A percentile compares a stretch with the other conserved stretches of the same genome.
phyloP scores from a whole-genome alignment of 768 basidiomycete species.

The Ephemerocybe angulata region DNA sequence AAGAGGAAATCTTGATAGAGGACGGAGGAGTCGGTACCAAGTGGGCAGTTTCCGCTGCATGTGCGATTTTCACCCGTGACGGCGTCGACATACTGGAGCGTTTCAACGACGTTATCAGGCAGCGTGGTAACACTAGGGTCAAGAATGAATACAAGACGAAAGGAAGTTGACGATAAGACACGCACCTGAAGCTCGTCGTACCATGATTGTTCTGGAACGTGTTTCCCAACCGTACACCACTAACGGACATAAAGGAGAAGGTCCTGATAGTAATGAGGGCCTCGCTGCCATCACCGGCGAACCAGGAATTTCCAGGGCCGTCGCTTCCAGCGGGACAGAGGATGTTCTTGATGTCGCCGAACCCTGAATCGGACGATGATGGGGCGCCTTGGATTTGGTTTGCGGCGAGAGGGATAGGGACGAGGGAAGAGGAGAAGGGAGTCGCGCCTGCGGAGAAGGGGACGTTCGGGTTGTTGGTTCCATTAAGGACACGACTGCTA shows the following conservation, averaged over 20 bases:
- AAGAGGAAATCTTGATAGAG: conserved; percentile 96
- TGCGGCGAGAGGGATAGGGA: conserved; percentile 59
- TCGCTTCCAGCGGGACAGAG: conserved; percentile 86
- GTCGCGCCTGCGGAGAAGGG: conserved; percentile 80
- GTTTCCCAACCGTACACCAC: conserved; percentile 87
- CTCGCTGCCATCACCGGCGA: conserved; percentile 64
- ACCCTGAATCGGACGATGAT: conserved; percentile 56
- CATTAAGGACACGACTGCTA: conserved; percentile 45
- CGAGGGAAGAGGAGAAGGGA: conserved; percentile 85
- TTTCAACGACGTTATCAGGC: conserved; percentile 81
- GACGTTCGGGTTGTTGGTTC: conserved; percentile 80
- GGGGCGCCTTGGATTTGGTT: conserved; percentile 59
- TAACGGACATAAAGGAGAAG: conserved; percentile 69
- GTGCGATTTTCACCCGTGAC: conserved; percentile 68
- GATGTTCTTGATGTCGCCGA: conserved; percentile 61
- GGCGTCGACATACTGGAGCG: conserved; percentile 76
- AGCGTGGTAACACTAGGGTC: conserved; percentile 71
- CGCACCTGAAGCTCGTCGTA: conserved; percentile 86
- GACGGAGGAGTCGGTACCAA: conserved; percentile 71
- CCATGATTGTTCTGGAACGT: conserved; percentile 79
- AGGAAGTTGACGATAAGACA: conserved; percentile 7
- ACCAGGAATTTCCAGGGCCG: conserved; percentile 81
- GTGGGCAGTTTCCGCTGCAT: conserved; percentile 75
- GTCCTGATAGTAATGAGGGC: conserved; percentile 76
- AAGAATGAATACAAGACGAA: conserved; percentile 12